Evolutionary conservation across 2,329 filamentous ascomycete species (phyloP), one percentile per base, ranked within the genome.

Genomic region (Fusarium sp.): DNA sequence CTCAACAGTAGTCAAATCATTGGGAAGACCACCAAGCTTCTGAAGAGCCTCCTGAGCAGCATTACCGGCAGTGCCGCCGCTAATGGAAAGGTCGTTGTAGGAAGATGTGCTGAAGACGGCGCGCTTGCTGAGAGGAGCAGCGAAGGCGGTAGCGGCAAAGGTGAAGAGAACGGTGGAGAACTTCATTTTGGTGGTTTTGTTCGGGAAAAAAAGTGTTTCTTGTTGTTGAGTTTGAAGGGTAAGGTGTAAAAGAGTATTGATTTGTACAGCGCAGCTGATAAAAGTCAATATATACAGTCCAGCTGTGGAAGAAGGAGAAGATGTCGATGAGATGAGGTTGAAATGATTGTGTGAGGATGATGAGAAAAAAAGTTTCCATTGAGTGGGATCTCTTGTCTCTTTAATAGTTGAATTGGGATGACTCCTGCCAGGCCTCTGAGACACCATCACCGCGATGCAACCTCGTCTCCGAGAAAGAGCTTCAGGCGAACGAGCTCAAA

Each of bases 81-180:
- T 85, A 73, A 88, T 87, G 29, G 85, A 86, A 72, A 88, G 83
- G 38, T 83, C 79, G 67, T 87, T 78, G 77, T 86, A 88, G 58
- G 80, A 79, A 16, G 81, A 67, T 24, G 79, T 76, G 18, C 76
- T 80, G 52, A 85, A 80, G 34, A 84, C 81, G 16, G 73, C 76
- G 14, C 77, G 78, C 40, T 73, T 69, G 62, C 58, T 62, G 34
- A 83, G 57, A 37, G 81, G 83, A 24, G 74, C 73, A 45, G 81
- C 80, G 37, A 77, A 54, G 13, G 77, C 76, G 54, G 81, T 72
- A 66, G 73, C 73, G 4, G 73, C 75, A 18, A 82, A 73, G 65
- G 72, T 71, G 58, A 82, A 34, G 65, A 79, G 63, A 69, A 82
- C 59, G 14, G 78, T 61, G 16, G 80, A 80, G 79, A 84, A 83